Evolutionary conservation across 148 eudicot species (phyloP).

Genomic region (Oxyria digyna): DNA sequence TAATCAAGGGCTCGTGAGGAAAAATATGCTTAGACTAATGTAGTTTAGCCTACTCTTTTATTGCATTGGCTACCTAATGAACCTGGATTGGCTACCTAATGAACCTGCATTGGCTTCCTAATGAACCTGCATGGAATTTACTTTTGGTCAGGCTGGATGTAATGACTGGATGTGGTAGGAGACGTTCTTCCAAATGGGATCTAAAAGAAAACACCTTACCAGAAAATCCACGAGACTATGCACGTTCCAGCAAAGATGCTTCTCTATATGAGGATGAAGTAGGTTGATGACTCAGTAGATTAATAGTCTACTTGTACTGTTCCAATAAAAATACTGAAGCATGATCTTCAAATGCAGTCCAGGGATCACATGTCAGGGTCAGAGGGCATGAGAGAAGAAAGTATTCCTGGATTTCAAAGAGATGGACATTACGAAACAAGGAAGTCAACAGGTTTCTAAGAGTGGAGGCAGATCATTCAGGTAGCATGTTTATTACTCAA

Average conservation of each 20-base stretch:
- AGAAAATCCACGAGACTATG: neutral
- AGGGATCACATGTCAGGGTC: slow-evolving; percentile 11
- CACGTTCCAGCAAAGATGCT: neutral
- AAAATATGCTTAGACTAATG: no score
- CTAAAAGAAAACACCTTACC: slow-evolving; percentile 16
- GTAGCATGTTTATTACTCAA: slow-evolving; percentile 7
- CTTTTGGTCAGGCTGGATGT: slow-evolving; percentile 4
- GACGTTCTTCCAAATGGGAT: slow-evolving; percentile 44
- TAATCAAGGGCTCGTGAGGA: no score
- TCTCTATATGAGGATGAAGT: slow-evolving; percentile 5
- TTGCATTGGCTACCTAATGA: no score
- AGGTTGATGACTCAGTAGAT: neutral
- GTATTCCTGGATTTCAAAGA: slow-evolving; percentile 5
- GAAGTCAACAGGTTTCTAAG: slow-evolving; percentile 27
- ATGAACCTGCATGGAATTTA: no score
- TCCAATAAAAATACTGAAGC: slow-evolving; percentile 2
- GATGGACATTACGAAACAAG: slow-evolving; percentile 11
- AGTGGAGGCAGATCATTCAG: slow-evolving; percentile 18
- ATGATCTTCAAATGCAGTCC: slow-evolving; percentile 10
- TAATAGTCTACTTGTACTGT: neutral
- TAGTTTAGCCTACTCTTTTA: no score
- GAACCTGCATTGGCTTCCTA: no score
- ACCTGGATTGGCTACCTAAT: no score
- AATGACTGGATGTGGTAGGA: slow-evolving; percentile 52
- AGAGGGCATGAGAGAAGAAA: slow-evolving; percentile 3